Evolutionary conservation across 1,284 basidiomycete genomes (phyloP), one percentile per base, ranked within the genome.

Genomic region (Cerrena zonata): DNA sequence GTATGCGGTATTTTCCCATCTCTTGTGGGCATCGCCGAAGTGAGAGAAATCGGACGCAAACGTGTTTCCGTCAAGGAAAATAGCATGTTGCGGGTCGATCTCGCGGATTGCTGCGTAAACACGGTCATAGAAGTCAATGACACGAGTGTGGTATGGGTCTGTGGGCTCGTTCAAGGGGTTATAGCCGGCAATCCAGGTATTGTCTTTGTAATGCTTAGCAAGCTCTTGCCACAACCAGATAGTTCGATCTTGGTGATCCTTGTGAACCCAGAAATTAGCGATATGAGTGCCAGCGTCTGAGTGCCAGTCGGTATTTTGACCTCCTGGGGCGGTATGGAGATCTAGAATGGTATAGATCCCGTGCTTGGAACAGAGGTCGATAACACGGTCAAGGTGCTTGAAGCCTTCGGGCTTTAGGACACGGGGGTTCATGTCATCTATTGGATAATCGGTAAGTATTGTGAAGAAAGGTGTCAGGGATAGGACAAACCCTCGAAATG

Each of bases 121-220:
- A 1, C 79, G 73, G 56, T 82, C 80, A 64, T 89, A 89, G 61
- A 84, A 82, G 2, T 57, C 63, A 45, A 86, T 64, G 39, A 90
- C 66, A 10, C 78, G 65, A 15, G 65, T 68, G 58, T 78, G 75
- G 22, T 71, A 65, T 5, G 63, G 58, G 60, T 89, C 86, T 0
- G 85, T 77, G 12, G 87, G 88, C 64, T 90, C 88, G 67, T 89
- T 90, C 34, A 90, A 70, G 2, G 81, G 78, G 67, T 89, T 89
- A 65, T 87, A 90, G 18, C 76, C 82, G 2, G 78, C 79, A 54
- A 84, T 71, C 86, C 87, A 90, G 22, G 73, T 53, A 24, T 58
- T 49, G 48, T 74, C 72, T 50, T 72, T 77, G 68, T 89, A 89
- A 58, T 80, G 81, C 57, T 65, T 62, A 0, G 86, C 84, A n/a